phyloP scores from a whole-genome alignment of 768 basidiomycete species.

The Suillus fuscotomentosus region DNA sequence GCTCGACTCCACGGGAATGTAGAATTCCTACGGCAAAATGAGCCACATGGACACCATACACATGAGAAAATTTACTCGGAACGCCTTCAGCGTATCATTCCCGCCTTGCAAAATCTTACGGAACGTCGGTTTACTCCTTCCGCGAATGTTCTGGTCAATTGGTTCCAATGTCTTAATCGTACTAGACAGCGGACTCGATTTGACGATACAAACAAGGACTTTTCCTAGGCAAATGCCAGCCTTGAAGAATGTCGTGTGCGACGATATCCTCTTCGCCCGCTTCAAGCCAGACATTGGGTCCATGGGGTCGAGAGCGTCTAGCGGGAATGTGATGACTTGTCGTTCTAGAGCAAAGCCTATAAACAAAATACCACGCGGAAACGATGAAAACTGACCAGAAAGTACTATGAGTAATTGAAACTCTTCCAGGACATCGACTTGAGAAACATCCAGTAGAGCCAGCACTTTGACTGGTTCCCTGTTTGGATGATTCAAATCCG shows the following conservation, averaged over 20 bases:
- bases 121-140: conserved; percentile 87
- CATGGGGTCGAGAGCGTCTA: conserved; percentile 86
- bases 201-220: conserved; percentile 95
- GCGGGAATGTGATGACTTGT: conserved; percentile 92
- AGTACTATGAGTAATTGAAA: conserved; percentile 96
- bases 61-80: conserved; percentile 58
- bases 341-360: conserved; percentile 58
- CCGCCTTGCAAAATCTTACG: conserved; percentile 91
- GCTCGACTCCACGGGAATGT: conserved; percentile 95
- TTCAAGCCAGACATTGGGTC: conserved; percentile 92
- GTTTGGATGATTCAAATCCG: conserved; percentile 74
- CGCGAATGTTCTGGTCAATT: conserved; percentile 82
- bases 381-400: conserved; percentile 59
- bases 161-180: conserved; percentile 98
- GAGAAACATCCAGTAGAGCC: conserved; percentile 83
- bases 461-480: conserved; percentile 89
- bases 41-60: conserved; percentile 4
- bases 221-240: conserved; percentile 89
- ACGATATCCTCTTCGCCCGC: conserved; percentile 91
- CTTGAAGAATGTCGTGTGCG: conserved; percentile 98
- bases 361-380: conserved; percentile 1
- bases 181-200: conserved; percentile 90
- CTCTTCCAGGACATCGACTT: conserved; percentile 95
- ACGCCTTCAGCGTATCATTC: conserved; percentile 89
- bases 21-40: conserved; percentile 74